These are phyloP conservation scores for Elaphomyces granulatus DNA, from an alignment of 495 filamentous ascomycete genomes.

Conservation along the genomic window DNA sequence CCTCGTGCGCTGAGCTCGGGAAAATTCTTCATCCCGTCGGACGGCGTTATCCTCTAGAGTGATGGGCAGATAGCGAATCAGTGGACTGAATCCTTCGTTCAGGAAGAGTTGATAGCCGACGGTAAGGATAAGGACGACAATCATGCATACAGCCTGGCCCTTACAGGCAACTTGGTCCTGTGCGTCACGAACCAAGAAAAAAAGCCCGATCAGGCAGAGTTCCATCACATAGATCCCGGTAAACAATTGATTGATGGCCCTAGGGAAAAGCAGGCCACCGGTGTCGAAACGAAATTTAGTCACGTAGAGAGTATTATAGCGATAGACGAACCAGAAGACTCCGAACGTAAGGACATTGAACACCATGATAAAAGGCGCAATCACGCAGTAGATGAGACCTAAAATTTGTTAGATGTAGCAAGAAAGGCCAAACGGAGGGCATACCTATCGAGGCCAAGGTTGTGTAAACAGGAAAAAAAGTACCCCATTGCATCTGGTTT, in stretches of 20 bases:
- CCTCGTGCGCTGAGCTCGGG: slow-evolving; percentile 53
- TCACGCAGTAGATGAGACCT: slow-evolving; percentile 78
- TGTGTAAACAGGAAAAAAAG: slow-evolving; percentile 90
- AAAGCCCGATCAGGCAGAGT: slow-evolving; percentile 75
- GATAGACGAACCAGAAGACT: slow-evolving; percentile 90
- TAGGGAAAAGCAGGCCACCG: slow-evolving; percentile 82
- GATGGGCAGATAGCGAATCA: slow-evolving; percentile 83
- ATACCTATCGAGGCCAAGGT: slow-evolving; percentile 83
- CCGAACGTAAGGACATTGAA: slow-evolving; percentile 93
- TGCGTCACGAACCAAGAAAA: slow-evolving; percentile 65
- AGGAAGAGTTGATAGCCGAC: slow-evolving; percentile 68
- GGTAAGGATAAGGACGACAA: slow-evolving; percentile 55
- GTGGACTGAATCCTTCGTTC: slow-evolving; percentile 71
- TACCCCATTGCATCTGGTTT: slow-evolving; percentile 74
- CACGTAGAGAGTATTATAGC: slow-evolving; percentile 94
- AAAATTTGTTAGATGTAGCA: slow-evolving; percentile 5
- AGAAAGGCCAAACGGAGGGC: slow-evolving; percentile 6
- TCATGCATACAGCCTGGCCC: slow-evolving; percentile 83
- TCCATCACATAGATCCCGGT: slow-evolving; percentile 94
- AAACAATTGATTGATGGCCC: slow-evolving; percentile 91
- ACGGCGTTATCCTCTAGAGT: slow-evolving; percentile 93
- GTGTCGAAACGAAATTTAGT: slow-evolving; percentile 85
- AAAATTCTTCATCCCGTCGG: slow-evolving; percentile 75
- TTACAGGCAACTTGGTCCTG: slow-evolving; percentile 45
- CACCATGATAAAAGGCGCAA: slow-evolving; percentile 79